Percentiles rank a stretch among this genome's conserved stretches.
These are phyloP conservation scores for Plantago coronopus DNA, from an alignment of 305 asterid genomes.

Conservation along the genomic window DNA sequence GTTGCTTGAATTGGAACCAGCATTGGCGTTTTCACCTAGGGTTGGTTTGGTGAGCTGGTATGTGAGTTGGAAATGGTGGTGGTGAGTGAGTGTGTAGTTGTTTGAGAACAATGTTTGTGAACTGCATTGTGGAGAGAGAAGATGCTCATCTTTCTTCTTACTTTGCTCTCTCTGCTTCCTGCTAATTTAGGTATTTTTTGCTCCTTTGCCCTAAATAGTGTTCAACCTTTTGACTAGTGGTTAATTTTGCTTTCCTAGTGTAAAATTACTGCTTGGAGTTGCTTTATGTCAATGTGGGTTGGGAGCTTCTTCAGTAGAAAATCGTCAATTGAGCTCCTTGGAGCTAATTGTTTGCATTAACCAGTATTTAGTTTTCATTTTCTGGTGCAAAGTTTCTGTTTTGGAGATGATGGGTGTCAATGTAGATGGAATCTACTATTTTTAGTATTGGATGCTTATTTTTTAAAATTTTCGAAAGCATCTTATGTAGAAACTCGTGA, in stretches of 20 bases:
- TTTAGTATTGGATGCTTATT: too few species aligned
- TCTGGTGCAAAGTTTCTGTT: too few species aligned
- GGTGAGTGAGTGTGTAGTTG: conserved; percentile 23
- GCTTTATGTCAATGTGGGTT: not conserved
- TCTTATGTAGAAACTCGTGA: too few species aligned
- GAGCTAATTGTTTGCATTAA: not conserved
- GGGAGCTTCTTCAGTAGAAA: too few species aligned
- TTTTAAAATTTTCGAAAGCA: too few species aligned
- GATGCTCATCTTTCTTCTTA: conserved; percentile 49
- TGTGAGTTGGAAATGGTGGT: conserved; percentile 22
- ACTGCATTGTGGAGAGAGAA: conserved; percentile 46
- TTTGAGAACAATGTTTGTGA: conserved; percentile 42
- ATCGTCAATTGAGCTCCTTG: not conserved
- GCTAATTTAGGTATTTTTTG: conserved; percentile 36
- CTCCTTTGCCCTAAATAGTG: not conserved
- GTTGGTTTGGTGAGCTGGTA: conserved; percentile 7
- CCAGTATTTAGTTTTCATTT: not conserved
- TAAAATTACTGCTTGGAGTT: not conserved
- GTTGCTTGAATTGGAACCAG: conserved; percentile 18
- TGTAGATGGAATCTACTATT: too few species aligned
- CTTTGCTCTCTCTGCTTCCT: conserved; percentile 41
- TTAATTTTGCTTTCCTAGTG: not conserved
- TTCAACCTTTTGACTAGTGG: not conserved
- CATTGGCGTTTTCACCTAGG: conserved; percentile 43
- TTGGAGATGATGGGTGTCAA: too few species aligned